phyloP scores from a whole-genome alignment of 768 basidiomycete species.

The Hemileccinum impolitum region DNA sequence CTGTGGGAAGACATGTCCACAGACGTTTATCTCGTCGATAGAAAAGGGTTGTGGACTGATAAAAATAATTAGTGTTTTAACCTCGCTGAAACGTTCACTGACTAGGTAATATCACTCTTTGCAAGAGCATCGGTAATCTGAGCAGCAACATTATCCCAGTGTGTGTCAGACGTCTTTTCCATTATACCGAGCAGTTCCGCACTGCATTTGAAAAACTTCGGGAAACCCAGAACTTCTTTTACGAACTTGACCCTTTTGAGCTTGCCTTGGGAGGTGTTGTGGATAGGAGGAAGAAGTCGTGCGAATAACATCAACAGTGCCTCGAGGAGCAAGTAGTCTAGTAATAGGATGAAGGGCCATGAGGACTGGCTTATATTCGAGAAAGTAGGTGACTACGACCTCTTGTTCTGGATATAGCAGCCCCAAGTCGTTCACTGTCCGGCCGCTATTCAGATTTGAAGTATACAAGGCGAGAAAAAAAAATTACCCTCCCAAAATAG shows the following conservation, averaged over 20 bases:
- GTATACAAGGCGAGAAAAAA: not conserved
- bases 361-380: not conserved
- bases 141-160: constrained; percentile 53
- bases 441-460: not conserved
- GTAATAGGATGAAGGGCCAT: not conserved
- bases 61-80: constrained; percentile 4
- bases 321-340: constrained; percentile 59
- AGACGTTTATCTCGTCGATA: constrained; percentile 37
- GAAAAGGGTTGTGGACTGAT: constrained; percentile 60
- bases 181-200: constrained; percentile 39
- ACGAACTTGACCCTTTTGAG: constrained; percentile 45
- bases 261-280: constrained; percentile 33
- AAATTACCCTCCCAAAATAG: constrained; percentile 48
- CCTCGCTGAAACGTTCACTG: constrained; percentile 20
- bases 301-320: constrained; percentile 55
- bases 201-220: constrained; percentile 36
- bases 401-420: constrained; percentile 44
- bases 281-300: constrained; percentile 47
- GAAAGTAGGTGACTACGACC: constrained; percentile 32
- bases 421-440: constrained; percentile 45
- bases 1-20: constrained; percentile 32
- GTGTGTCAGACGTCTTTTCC: constrained; percentile 37
- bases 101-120: constrained; percentile 46
- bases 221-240: constrained; percentile 46
- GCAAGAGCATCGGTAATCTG: constrained; percentile 50